Base-by-base conservation (phyloP, 768 basidiomycete genomes). In the Lactarius quietus region DNA sequence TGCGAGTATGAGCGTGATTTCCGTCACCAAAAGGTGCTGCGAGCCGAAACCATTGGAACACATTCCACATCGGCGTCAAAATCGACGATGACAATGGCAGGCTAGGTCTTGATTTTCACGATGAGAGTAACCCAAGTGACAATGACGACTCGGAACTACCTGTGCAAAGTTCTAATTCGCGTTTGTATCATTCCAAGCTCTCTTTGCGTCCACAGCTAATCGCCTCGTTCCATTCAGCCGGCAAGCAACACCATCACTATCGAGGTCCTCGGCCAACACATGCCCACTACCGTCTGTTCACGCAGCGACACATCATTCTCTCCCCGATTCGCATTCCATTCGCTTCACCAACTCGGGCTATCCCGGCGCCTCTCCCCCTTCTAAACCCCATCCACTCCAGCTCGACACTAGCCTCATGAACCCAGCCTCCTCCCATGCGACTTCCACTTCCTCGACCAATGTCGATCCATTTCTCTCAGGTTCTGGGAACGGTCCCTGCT, bases 101-200 rank as follows among this genome's bases (percentile, higher is more conserved):
- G 65, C 78, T 90, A 29, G 85, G 77, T 36, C 73, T 89, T 70
- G 84, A 86, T 74, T 90, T 87, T 72, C 75, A 68, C 36, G 64
- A 54, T 64, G 72, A 70, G 56, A 75, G 75, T 74, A 68, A 69
- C 61, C 73, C 77, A 20, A 79, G 79, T 60, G 78, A 81, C 45
- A 78, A 79, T 36, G 82, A 83, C 61, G 82, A 83, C 51, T 80
- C 78, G 66, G 86, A 87, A 74, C 79, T 86, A 56, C 84, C 84
- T 33, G 87, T 85, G 86, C 79, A 66, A 48, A 54, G 36, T 58
- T 41, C 45, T 41, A 39, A 14, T 35, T 68, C 69, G n/a, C 41
- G 69, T 69, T 57, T 26, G 68, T 68, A 26, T 54, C 59, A 36
- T 39, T 55, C 38, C n/a, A 41, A 39, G 38, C 43, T 43, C 39